Evolutionary conservation across 2,329 filamentous ascomycete species (phyloP), one percentile per base, ranked within the genome.

Genomic region (Ceratocystis harringtonii): DNA sequence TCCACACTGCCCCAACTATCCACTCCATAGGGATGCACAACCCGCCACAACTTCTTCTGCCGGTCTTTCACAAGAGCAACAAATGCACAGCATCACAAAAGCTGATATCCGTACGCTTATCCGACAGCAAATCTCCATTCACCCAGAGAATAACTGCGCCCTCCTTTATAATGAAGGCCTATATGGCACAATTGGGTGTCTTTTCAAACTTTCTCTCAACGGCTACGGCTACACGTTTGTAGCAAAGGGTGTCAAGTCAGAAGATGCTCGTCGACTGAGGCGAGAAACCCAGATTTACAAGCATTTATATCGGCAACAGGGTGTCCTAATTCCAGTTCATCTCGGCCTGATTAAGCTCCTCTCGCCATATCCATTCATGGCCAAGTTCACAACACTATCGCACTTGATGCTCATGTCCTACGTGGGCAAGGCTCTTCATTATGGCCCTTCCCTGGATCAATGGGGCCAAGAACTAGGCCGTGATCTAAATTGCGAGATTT

Each of bases 361-460:
- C 10, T 25, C 30, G 5, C 52, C 52, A 12, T 57, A 57, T 28
- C 52, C 52, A 30, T 19, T 57, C 22, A 25, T 28, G 8, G n/a
- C 17, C 12, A 28, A 22, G 19, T 57, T 57, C 17, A 32, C 28
- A 17, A 32, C 19, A 22, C 22, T 57, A 12, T 28, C 22, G n/a
- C 17, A 57, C 22, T 3, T 57, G 52, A 57, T 57, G 52, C 28
- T 57, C 28, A 57, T 32, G 28, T 57, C 52, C 3, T 57, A 57
- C 10, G 52, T 28, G 7, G 52, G 52, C 90, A 22, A 57, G 22
- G 6, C 52, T n/a, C 36, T 41, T 41, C 36, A 41, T 5, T 41
- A 41, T 4, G 36, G 36, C 10, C 8, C n/a, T 50, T 22, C n/a
- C 3, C 8, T 19, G 4, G n/a, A 22, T 50, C 17, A 19, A 25